phyloP scores from a whole-genome alignment of 1,284 basidiomycete species.

The Trichosporon inkin region DNA sequence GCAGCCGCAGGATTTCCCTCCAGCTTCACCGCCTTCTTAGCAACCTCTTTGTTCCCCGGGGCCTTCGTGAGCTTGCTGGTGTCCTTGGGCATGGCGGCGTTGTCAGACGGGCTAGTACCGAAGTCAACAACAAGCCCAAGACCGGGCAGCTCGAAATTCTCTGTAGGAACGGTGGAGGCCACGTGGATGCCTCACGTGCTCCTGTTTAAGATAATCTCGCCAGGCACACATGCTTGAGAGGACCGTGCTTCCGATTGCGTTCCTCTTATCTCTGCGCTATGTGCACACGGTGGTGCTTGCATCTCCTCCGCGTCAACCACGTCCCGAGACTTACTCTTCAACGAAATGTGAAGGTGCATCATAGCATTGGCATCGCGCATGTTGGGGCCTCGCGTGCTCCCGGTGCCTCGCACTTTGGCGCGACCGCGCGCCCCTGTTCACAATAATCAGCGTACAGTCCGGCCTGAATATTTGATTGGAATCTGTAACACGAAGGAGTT shows the following conservation, averaged over 20 bases:
- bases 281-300: too few relatives aligned
- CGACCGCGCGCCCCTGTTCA: background rate
- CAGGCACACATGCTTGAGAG: background rate
- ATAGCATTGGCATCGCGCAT: too few relatives aligned
- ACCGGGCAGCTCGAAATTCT: slow-evolving; percentile 5
- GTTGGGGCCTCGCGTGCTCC: background rate
- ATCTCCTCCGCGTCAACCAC: too few relatives aligned
- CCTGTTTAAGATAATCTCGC: background rate
- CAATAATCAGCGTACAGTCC: too few relatives aligned
- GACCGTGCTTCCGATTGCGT: background rate
- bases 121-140: background rate
- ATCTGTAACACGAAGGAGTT: background rate
- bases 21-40: background rate
- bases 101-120: background rate
- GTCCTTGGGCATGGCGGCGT: background rate
- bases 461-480: slow-evolving; percentile 7
- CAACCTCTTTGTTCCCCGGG: background rate
- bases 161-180: background rate
- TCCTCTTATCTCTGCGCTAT: too few relatives aligned
- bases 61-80: background rate
- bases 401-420: background rate
- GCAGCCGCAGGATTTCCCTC: background rate
- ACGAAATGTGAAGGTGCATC: too few relatives aligned
- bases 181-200: background rate
- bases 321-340: too few relatives aligned